Base-by-base conservation (phyloP, 1,139 yeast species). In the Pichia sorboxylosa region DNA sequence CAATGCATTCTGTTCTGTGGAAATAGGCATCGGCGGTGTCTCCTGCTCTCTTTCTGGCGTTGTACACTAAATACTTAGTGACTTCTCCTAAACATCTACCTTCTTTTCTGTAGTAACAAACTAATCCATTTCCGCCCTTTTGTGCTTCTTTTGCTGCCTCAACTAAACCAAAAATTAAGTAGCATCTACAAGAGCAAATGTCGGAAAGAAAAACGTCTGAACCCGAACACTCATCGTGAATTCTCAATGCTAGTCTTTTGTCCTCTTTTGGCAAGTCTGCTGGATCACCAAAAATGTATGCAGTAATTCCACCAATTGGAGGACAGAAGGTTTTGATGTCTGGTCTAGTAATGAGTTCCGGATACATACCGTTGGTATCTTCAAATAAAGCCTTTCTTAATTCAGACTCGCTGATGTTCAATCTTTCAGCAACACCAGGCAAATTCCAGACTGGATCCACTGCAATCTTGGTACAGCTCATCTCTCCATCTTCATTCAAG, bases 101-200 rank as follows among this genome's bases (percentile, higher is more conserved):
- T 47, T 73, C 80, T 45, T 73, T 73, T 52, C 78, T 66, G 55
- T 66, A 73, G 51, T 73, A 72, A 30, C 73, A 62, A 32, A 72
- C 76, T 27, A 67, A 63, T 31, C 80, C 79, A 32, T 61, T 57
- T 30, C 79, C 80, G 17, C 79, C 78, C 27, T 58, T 53, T 53
- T 73, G 79, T 2, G 79, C 79, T 49, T 72, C 72, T 45, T 69
- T 71, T 32, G 70, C 77, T 25, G 78, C 76, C 49, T 72, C 79
- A 35, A 67, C 64, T 33, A 73, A 66, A 37, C 79, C 79, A 51
- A 69, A 73, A 34, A 69, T 58, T 48, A 73, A 57, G 46, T 73
- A 73, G 35, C 79, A 78, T 44, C 79, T 64, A 48, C 80, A 73
- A 2, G 79, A 73, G 50, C 80, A 73, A 32, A 73, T 71, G 45